These are phyloP conservation scores for Oehlia diaphana DNA, from an alignment of 192 early-diverging fungal genomes.

Conservation along the genomic window DNA sequence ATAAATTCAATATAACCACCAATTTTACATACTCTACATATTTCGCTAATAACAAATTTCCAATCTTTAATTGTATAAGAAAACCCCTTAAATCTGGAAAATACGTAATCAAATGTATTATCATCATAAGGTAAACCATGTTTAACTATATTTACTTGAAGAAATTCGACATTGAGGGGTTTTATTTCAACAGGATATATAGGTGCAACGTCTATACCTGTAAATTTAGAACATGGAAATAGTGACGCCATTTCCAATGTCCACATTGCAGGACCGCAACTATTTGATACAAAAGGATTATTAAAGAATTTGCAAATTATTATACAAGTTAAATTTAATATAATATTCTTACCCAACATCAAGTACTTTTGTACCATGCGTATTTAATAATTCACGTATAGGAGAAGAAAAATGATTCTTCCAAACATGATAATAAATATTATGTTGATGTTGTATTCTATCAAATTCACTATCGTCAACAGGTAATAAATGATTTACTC, in stretches of 20 bases:
- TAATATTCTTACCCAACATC: constrained; percentile 3
- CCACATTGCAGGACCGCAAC: constrained; percentile 42
- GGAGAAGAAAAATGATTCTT: background rate
- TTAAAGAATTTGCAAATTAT: too few relatives aligned
- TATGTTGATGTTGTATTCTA: background rate
- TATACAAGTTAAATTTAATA: background rate
- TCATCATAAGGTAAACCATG: constrained; percentile 29
- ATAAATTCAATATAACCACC: constrained; percentile 8
- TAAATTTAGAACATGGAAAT: constrained; percentile 27
- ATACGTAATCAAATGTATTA: constrained; percentile 39
- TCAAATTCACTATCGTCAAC: background rate
- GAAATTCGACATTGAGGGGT: constrained; percentile 37
- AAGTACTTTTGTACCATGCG: background rate
- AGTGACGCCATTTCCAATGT: constrained; percentile 37
- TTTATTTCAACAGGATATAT: constrained; percentile 35
- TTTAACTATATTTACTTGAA: constrained; percentile 28
- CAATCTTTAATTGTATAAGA: constrained; percentile 25
- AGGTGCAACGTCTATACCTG: constrained; percentile 35
- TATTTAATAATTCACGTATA: background rate
- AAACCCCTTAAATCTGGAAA: constrained; percentile 29
- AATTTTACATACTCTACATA: background rate
- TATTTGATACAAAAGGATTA: background rate
- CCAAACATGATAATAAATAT: constrained; percentile 1
- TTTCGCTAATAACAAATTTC: background rate
- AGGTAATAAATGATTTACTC: too few relatives aligned